Evolutionary conservation across 2,329 filamentous ascomycete species (phyloP), one percentile per base, ranked within the genome.

Genomic region (Penicillium sp.): DNA sequence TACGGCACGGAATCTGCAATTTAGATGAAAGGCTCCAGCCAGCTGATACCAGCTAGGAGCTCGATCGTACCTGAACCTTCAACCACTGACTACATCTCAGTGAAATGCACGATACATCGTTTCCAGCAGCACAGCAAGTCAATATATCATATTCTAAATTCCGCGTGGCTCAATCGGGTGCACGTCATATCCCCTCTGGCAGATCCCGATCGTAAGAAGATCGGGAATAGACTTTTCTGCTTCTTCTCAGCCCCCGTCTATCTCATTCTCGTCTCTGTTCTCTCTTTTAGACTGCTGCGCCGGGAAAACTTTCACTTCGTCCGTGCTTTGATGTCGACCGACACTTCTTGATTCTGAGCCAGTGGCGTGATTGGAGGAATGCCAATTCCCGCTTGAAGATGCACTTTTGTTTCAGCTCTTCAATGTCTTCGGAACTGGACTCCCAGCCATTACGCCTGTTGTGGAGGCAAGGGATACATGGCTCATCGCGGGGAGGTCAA

Each of bases 381-480:
- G 54, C 31, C 31, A 20, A 25, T 43, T 39, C 42, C 17, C 28
- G 47, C 4, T 49, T 20, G 8, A 7, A 10, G 22, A 53, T 28
- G 50, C 15, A 35, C 10, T 25, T 54, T 49, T 43, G 63, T 65
- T 69, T 69, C 67, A 69, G 65, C 58, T 60, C 35, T 63, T 50
- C 25, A 28, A 28, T 28, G 45, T 47, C 47, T 42, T 31, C 20
- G 20, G 20, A 25, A 17, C 20, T 43, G 41, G 20, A 25, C 41
- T 43, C 11, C 10, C 20, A 47, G 43, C 22, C 25, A n/a, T 11
- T 47, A 15, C 43, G 25, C 25, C 15, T 17, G 43, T n/a, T 10
- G 22, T 47, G 43, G 28, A 68, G 58, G 65, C 51, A 66, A 68
- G 65, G 66, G 62, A 45, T 54, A 28, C 25, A 49, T 15, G 49